Percentiles rank a stretch among this genome's conserved stretches.
phyloP scores from a whole-genome alignment of 495 filamentous ascomycete genomes.

The Lasiosphaeria ovina region DNA sequence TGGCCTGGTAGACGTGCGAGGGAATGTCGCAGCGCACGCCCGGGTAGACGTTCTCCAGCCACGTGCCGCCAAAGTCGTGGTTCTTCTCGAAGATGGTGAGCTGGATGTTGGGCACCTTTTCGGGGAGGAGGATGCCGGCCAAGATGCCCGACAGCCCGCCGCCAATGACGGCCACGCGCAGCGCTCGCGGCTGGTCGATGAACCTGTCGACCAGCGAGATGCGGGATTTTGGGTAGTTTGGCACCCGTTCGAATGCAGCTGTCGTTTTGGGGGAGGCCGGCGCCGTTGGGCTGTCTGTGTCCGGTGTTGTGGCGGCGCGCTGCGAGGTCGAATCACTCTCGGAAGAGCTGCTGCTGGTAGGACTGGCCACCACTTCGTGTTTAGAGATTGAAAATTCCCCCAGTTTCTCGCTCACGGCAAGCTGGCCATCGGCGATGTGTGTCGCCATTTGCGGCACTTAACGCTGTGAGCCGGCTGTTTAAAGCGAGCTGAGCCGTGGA shows the following conservation, averaged over 20 bases:
- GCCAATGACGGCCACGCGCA: slow-evolving; percentile 63
- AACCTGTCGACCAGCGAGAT: slow-evolving; percentile 45
- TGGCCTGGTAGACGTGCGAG: slow-evolving; percentile 67
- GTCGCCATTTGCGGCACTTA: too few species aligned
- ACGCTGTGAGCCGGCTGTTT: too few species aligned
- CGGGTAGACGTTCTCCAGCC: slow-evolving; percentile 71
- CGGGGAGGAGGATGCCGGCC: slow-evolving; percentile 57
- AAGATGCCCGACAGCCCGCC: slow-evolving; percentile 65
- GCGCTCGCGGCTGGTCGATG: slow-evolving; percentile 55
- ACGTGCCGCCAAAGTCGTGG: slow-evolving; percentile 64
- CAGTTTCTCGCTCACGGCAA: too few species aligned
- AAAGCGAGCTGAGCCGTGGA: too few species aligned
- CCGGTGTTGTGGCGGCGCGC: too few species aligned
- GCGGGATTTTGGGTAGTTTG: slow-evolving; percentile 26
- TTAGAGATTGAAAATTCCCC: too few species aligned
- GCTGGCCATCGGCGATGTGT: too few species aligned
- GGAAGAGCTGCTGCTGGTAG: too few species aligned
- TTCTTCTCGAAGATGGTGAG: slow-evolving; percentile 75
- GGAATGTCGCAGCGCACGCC: slow-evolving; percentile 71
- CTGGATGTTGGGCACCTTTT: slow-evolving; percentile 55
- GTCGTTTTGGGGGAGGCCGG: too few species aligned
- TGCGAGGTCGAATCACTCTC: too few species aligned
- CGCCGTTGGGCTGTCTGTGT: too few species aligned
- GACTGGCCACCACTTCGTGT: too few species aligned
- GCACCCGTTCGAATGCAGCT: not conserved